phyloP scores from a whole-genome alignment of 2,329 filamentous ascomycete species.

The Aureobasidium sp. region DNA sequence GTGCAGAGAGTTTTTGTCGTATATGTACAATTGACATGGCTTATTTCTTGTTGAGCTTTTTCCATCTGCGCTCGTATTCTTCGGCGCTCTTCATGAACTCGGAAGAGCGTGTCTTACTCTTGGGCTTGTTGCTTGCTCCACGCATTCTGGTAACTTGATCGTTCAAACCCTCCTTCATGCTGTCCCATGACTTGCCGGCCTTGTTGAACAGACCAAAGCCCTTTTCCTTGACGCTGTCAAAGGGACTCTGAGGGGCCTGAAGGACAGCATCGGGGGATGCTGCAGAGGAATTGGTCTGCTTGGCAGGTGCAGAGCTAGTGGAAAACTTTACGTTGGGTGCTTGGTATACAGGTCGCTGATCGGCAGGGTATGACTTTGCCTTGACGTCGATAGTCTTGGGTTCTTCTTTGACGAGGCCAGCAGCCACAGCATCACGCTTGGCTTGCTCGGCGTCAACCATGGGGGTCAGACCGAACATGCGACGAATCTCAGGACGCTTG shows the following conservation, averaged over 20 bases:
- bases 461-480: constrained; percentile 33
- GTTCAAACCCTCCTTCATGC: background rate
- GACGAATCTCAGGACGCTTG: constrained; percentile 31
- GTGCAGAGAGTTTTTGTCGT: background rate
- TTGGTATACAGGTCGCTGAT: constrained; percentile 11
- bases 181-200: constrained; percentile 1
- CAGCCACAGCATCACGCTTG: constrained; percentile 4
- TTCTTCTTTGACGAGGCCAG: constrained; percentile 4
- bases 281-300: background rate
- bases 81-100: constrained; percentile 17
- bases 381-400: constrained; percentile 19
- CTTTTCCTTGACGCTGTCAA: constrained; percentile 1
- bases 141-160: background rate
- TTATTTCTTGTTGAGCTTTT: constrained; percentile 15
- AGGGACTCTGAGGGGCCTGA: background rate
- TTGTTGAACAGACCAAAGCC: constrained; percentile 13
- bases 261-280: background rate
- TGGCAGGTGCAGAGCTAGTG: background rate
- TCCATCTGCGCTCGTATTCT: constrained; percentile 16
- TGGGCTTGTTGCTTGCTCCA: background rate
- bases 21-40: background rate
- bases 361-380: constrained; percentile 2
- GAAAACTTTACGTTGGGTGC: constrained; percentile 13
- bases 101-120: constrained; percentile 15
- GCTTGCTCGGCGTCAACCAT: constrained; percentile 16